These are phyloP conservation scores for Phytophthora palmivora DNA, from an alignment of 352 stramenopile genomes.

Conservation along the genomic window DNA sequence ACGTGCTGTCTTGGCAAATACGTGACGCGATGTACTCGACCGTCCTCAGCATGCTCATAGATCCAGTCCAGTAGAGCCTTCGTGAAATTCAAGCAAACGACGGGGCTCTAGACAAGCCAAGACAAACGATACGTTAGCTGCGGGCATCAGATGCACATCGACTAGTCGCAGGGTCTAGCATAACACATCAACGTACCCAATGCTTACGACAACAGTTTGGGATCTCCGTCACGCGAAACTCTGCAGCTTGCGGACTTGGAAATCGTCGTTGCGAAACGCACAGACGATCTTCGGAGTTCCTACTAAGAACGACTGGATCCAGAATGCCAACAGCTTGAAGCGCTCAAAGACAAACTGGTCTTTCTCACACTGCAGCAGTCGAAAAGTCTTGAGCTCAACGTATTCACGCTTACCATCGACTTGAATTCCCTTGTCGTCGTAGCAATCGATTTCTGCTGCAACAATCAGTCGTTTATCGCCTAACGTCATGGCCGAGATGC, in stretches of 20 bases:
- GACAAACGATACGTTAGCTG: constrained; percentile 31
- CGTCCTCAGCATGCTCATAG: constrained; percentile 46
- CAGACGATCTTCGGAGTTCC: constrained; percentile 76
- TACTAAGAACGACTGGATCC: constrained; percentile 86
- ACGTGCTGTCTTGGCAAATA: constrained; percentile 59
- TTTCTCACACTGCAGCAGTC: constrained; percentile 60
- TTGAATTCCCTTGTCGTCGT: constrained; percentile 28
- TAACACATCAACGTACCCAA: constrained; percentile 53
- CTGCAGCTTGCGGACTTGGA: constrained; percentile 68
- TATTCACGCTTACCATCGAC: constrained; percentile 35
- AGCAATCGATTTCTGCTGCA: constrained; percentile 75
- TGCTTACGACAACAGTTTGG: constrained; percentile 72
- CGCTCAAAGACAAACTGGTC: constrained; percentile 79
- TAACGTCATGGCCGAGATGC: constrained; percentile 63
- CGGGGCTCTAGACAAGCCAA: constrained; percentile 41
- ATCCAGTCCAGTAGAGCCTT: constrained; percentile 72
- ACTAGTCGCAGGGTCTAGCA: constrained; percentile 15
- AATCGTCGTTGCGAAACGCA: constrained; percentile 73
- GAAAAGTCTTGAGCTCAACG: constrained; percentile 80
- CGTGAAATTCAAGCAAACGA: constrained; percentile 77
- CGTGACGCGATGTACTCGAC: constrained; percentile 50
- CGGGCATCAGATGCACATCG: constrained; percentile 20
- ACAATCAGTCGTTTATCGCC: constrained; percentile 62
- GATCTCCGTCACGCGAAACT: constrained; percentile 64
- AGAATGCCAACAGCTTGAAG: constrained; percentile 85